Conservation (phyloP, 1,139 yeast genomes). For the Saccharomyces hybrid region DNA sequence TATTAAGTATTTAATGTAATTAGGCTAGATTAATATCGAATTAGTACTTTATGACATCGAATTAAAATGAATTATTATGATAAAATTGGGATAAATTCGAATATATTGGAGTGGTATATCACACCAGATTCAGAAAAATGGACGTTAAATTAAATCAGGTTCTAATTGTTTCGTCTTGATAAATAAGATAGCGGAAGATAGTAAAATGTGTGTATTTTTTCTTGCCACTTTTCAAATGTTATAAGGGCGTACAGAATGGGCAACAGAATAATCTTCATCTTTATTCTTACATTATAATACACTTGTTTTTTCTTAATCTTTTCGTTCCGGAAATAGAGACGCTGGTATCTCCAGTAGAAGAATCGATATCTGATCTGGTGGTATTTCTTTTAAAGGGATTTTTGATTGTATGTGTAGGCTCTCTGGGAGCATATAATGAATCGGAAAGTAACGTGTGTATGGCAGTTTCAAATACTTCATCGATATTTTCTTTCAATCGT, state of each 20-base stretch:
- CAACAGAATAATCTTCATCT: not conserved
- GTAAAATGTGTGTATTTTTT: not conserved
- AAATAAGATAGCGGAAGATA: not conserved
- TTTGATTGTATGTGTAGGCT: constrained; percentile 8
- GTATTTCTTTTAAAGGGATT: constrained; percentile 9
- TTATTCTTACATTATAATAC: constrained; percentile 7
- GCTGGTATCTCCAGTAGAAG: not conserved
- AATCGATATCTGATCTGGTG: not conserved
- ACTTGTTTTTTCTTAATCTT: constrained; percentile 7
- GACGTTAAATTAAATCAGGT: not conserved
- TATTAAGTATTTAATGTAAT: not conserved
- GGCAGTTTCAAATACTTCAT: constrained; percentile 53
- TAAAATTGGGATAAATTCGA: not conserved
- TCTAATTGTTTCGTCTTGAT: not conserved
- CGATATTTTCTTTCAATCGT: constrained; percentile 56
- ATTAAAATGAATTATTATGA: not conserved
- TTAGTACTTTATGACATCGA: not conserved
- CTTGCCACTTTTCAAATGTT: not conserved
- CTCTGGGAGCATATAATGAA: constrained; percentile 6
- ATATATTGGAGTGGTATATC: not conserved
- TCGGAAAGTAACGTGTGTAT: constrained; percentile 18
- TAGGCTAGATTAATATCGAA: not conserved
- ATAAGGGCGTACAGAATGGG: not conserved
- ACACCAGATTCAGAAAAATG: not conserved
- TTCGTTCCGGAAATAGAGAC: constrained; percentile 3